phyloP scores from a whole-genome alignment of 2,329 filamentous ascomycete genomes.

The Colletotrichum sojae region DNA sequence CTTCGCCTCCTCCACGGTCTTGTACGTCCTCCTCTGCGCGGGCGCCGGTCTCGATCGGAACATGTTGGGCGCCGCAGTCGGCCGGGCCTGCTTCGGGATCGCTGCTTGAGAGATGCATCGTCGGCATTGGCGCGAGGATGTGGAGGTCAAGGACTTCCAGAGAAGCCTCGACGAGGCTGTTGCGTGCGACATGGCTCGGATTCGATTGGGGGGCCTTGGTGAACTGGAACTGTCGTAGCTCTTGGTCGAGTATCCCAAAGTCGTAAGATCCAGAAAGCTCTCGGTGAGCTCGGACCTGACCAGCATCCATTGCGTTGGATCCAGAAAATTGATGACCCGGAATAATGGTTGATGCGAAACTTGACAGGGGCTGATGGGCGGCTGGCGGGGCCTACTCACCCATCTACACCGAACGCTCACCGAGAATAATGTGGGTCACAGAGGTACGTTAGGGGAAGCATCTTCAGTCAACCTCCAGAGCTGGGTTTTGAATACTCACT shows the following conservation, averaged over 20 bases:
- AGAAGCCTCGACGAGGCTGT: conserved; percentile 53
- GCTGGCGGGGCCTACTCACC: conserved; percentile 4
- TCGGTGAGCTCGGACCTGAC: conserved; percentile 32
- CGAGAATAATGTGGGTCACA: conserved; percentile 19
- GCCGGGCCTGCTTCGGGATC: conserved; percentile 53
- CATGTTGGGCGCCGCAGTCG: conserved; percentile 49
- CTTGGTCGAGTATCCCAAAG: neutral
- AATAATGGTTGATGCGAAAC: conserved; percentile 33
- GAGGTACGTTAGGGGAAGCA: neutral
- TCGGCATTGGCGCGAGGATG: conserved; percentile 55
- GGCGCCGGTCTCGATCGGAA: conserved; percentile 53
- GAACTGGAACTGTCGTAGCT: neutral
- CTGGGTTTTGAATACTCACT: no score
- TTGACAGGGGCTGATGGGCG: no score
- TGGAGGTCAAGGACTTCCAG: conserved; percentile 50
- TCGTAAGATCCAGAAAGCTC: conserved; percentile 36
- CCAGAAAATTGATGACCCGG: neutral
- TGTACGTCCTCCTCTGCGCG: conserved; percentile 58
- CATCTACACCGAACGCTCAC: conserved; percentile 26
- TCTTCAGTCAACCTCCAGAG: neutral
- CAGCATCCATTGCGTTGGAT: neutral
- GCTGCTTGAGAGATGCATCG: conserved; percentile 58
- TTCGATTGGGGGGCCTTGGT: neutral
- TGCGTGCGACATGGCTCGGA: conserved; percentile 55
- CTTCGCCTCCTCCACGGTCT: conserved; percentile 72